A percentile compares a stretch with the other conserved stretches of the same genome.
Evolutionary conservation across 208 protist species (phyloP).

Genomic region (Leptomonas seymouri): DNA sequence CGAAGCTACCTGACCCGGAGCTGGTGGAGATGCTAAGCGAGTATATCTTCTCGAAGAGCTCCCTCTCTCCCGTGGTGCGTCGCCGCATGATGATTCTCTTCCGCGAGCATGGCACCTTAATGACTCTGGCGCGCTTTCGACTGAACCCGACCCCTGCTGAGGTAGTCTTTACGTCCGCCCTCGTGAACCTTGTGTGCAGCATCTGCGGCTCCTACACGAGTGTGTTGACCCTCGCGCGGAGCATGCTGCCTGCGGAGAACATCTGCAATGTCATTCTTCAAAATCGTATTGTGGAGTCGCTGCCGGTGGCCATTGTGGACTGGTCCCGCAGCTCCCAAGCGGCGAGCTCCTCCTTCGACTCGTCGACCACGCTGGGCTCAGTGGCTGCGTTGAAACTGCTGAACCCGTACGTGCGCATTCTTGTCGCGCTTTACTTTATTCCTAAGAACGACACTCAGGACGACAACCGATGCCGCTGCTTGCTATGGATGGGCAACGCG

Average conservation of each 20-base stretch:
- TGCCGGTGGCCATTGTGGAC: constrained; percentile 10
- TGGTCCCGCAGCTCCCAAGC: neutral
- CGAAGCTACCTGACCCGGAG: constrained; percentile 54
- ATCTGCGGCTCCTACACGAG: constrained; percentile 59
- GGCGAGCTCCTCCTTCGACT: neutral
- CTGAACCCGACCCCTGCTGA: constrained; percentile 28
- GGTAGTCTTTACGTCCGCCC: constrained; percentile 57
- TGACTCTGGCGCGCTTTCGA: constrained; percentile 36
- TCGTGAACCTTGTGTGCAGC: constrained; percentile 77
- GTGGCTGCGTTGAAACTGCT: constrained; percentile 48
- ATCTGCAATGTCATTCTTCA: constrained; percentile 39
- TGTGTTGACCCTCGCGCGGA: constrained; percentile 63
- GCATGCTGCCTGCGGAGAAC: constrained; percentile 47
- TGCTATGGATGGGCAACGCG: constrained; percentile 57
- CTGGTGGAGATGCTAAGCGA: constrained; percentile 65
- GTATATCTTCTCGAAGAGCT: constrained; percentile 55
- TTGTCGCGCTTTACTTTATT: constrained; percentile 71
- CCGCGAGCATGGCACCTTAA: constrained; percentile 57
- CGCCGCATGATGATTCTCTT: constrained; percentile 72
- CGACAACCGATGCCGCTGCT: constrained; percentile 40
- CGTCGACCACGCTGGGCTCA: constrained; percentile 3
- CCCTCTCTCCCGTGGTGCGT: constrained; percentile 49
- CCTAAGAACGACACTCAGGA: constrained; percentile 48
- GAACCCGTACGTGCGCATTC: constrained; percentile 62
- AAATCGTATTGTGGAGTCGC: constrained; percentile 20